Base-by-base conservation (phyloP, 163 green algal species). In the Scenedesmus sp. region DNA sequence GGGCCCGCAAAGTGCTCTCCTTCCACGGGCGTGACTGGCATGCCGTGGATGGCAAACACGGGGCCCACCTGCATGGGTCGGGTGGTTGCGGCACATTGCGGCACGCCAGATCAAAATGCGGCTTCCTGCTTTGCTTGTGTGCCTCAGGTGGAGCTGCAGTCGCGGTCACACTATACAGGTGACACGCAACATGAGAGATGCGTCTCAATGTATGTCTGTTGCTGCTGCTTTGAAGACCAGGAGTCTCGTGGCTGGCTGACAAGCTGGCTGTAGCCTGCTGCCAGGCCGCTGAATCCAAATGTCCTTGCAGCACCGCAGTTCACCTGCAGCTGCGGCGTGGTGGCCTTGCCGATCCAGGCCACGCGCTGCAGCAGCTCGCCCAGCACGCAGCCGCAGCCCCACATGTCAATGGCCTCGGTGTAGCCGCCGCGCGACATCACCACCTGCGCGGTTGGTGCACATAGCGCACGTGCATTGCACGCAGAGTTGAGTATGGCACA, bases 341-440 rank as follows among this genome's bases (percentile, higher is more conserved):
- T 88, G 2, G 97, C 95, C 13, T 95, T 96, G 64, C 97, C 97
- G 9, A 98, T 79, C 86, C 95, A 95, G 1, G 95, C 92, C 3
- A 98, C 95, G 54, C 97, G 94, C 91, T 98, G 97, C 90, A 99
- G 95, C 88, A 99, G 95, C 96, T 99, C 98, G 0, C 97, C 97
- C 87, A 99, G 98, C 73, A 99, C 97, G 94, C 97, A 99, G 73
- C 97, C 97, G 73, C 97, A 59, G 54, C 91, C 94, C 97, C 97
- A 99, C 94, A 99, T 97, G 94, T 99, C 97, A 18, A 99, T 97
- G 79, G 96, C 94, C 55, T 92, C 94, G 34, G 95, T 97, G 95
- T 99, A 99, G 5, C 94, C 94, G 3, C 97, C 97, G 2, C 97
- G 91, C 9, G 94, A 96, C 96, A 99, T 97, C n/a, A 99, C 96